phyloP scores from a whole-genome alignment of 768 basidiomycete genomes.

The Favolaschia claudopus region DNA sequence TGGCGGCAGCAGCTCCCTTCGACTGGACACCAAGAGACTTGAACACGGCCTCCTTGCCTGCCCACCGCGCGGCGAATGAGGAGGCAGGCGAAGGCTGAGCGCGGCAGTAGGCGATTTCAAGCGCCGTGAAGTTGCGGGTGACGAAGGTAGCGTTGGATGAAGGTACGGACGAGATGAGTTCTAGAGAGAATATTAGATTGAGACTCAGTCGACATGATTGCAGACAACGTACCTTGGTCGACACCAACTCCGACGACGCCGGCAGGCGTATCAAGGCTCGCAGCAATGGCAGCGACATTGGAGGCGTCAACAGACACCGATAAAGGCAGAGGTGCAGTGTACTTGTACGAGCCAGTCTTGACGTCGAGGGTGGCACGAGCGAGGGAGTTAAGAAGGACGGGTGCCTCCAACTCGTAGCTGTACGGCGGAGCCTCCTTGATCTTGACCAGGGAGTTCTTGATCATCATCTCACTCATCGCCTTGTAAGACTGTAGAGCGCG shows the following conservation, averaged over 20 bases:
- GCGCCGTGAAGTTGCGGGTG: slow-evolving; percentile 90
- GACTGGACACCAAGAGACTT: slow-evolving; percentile 91
- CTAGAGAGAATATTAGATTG: slow-evolving; percentile 44
- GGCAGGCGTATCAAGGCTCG: slow-evolving; percentile 51
- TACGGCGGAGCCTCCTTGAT: slow-evolving; percentile 96
- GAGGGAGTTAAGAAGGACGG: slow-evolving; percentile 90
- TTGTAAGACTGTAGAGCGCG: slow-evolving; percentile 82
- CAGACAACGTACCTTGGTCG: slow-evolving; percentile 73
- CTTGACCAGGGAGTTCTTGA: slow-evolving; percentile 89
- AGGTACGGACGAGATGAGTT: slow-evolving; percentile 92
- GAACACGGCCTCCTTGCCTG: slow-evolving; percentile 96
- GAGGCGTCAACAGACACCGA: slow-evolving; percentile 61
- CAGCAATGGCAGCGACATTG: slow-evolving; percentile 72
- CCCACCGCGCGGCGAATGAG: slow-evolving; percentile 97
- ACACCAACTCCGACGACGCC: slow-evolving; percentile 83
- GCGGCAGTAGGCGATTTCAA: slow-evolving; percentile 86
- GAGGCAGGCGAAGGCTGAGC: slow-evolving; percentile 86
- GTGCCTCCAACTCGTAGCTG: slow-evolving; percentile 81
- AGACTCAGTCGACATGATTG: background rate
- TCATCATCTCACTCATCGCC: slow-evolving; percentile 96
- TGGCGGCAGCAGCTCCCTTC: slow-evolving; percentile 91
- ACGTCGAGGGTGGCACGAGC: slow-evolving; percentile 83
- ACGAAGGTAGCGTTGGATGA: slow-evolving; percentile 89
- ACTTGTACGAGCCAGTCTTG: slow-evolving; percentile 89
- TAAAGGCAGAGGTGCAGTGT: slow-evolving; percentile 68